phyloP scores from a whole-genome alignment of 192 early-diverging fungal species.

The Coemansia sp. region DNA sequence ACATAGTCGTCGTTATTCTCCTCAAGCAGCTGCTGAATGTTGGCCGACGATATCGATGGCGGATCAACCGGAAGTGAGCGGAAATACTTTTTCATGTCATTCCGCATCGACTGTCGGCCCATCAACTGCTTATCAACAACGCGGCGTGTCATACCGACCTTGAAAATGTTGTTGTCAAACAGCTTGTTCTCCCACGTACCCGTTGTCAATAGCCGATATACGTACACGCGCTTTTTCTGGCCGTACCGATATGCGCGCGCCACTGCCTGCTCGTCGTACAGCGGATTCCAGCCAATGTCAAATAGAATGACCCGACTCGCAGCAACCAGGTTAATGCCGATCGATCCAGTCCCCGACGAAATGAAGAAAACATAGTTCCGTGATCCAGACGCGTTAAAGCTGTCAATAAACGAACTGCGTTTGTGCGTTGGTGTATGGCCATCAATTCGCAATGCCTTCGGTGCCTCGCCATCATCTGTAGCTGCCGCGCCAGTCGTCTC shows the following conservation, averaged over 20 bases:
- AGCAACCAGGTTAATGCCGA: conserved; percentile 66
- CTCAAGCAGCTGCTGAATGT: background rate
- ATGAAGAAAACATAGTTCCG: conserved; percentile 57
- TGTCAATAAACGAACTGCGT: conserved; percentile 61
- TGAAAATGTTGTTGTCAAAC: conserved; percentile 69
- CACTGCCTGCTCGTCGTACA: conserved; percentile 71
- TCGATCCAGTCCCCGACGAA: conserved; percentile 55
- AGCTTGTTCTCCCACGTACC: conserved; percentile 63
- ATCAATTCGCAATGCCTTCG: conserved; percentile 53
- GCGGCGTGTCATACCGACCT: conserved; percentile 63
- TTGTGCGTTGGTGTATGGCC: conserved; percentile 46
- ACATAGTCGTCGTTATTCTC: conserved; percentile 28
- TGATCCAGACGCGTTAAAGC: conserved; percentile 53
- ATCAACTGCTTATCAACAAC: conserved; percentile 65
- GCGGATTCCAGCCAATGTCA: conserved; percentile 82
- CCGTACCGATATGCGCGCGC: conserved; percentile 71
- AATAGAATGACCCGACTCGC: conserved; percentile 73
- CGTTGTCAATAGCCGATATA: conserved; percentile 62
- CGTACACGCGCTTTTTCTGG: conserved; percentile 65
- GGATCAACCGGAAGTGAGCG: conserved; percentile 23
- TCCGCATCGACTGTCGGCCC: conserved; percentile 46
- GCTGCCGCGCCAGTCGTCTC: conserved; percentile 10
- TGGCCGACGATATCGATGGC: background rate
- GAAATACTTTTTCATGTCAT: conserved; percentile 56
- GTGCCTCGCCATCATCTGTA: background rate